phyloP scores from a whole-genome alignment of 768 basidiomycete genomes.

The Clitopilus hobsonii region DNA sequence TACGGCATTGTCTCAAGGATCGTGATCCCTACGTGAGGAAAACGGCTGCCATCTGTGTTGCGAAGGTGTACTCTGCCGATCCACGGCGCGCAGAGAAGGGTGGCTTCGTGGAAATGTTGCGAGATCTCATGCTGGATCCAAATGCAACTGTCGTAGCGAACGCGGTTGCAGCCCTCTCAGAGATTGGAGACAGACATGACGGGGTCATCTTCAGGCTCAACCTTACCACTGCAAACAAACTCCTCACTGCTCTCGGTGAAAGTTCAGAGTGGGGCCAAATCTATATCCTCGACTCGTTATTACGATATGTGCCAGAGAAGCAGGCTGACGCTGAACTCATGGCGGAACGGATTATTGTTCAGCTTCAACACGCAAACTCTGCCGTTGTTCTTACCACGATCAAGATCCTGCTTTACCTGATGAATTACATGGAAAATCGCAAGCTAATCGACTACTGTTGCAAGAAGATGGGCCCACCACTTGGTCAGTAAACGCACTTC shows the following conservation, averaged over 20 bases:
- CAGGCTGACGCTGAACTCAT: slow-evolving; percentile 88
- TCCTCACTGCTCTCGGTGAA: slow-evolving; percentile 87
- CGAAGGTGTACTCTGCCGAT: slow-evolving; percentile 90
- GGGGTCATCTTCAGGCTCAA: slow-evolving; percentile 92
- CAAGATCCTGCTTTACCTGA: slow-evolving; percentile 91
- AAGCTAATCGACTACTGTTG: slow-evolving; percentile 85
- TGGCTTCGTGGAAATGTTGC: slow-evolving; percentile 86
- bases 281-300: slow-evolving; percentile 90
- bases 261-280: slow-evolving; percentile 99
- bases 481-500: slow-evolving; percentile 51
- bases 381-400: slow-evolving; percentile 99
- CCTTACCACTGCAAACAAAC: slow-evolving; percentile 79
- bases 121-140: slow-evolving; percentile 87
- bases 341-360: slow-evolving; percentile 91
- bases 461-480: slow-evolving; percentile 96
- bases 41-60: slow-evolving; percentile 96
- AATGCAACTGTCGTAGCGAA: slow-evolving; percentile 98
- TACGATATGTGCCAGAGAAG: slow-evolving; percentile 90
- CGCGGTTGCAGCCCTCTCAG: slow-evolving; percentile 93
- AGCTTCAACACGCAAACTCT: slow-evolving; percentile 97
- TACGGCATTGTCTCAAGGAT: slow-evolving; percentile 90
- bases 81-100: slow-evolving; percentile 81
- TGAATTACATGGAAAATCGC: slow-evolving; percentile 98
- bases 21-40: slow-evolving; percentile 97
- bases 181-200: slow-evolving; percentile 93